Evolutionary conservation across 2,329 filamentous ascomycete species (phyloP).

Genomic region (Aspergillus aculeatus): DNA sequence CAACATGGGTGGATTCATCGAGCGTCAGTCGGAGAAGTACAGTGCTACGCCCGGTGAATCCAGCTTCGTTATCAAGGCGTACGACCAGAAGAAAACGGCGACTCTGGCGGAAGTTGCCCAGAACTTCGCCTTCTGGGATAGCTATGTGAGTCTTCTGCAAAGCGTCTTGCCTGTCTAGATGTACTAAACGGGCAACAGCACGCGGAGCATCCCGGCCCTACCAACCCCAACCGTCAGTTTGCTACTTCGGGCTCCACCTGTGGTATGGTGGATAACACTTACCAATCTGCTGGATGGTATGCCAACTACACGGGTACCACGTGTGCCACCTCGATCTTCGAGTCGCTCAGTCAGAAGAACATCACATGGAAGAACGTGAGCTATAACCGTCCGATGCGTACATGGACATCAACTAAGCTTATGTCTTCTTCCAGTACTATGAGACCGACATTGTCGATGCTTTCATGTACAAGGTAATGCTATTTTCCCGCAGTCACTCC

Average conservation of each 20-base stretch:
- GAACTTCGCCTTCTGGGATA: slow-evolving; percentile 42
- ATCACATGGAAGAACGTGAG: slow-evolving; percentile 41
- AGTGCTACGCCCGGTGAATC: slow-evolving; percentile 35
- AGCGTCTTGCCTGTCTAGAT: background rate
- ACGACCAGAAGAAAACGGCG: slow-evolving; percentile 35
- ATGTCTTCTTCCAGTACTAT: slow-evolving; percentile 30
- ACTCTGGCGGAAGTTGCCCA: slow-evolving; percentile 36
- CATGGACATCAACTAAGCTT: background rate
- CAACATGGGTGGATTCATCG: slow-evolving; percentile 41
- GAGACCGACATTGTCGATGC: slow-evolving; percentile 40
- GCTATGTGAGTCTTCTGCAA: slow-evolving; percentile 25
- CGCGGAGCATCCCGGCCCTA: slow-evolving; percentile 42
- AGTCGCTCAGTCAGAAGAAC: slow-evolving; percentile 36
- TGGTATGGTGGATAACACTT: slow-evolving; percentile 33
- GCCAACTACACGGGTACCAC: slow-evolving; percentile 37
- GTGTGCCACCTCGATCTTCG: slow-evolving; percentile 39
- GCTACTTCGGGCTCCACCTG: slow-evolving; percentile 39
- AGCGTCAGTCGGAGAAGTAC: slow-evolving; percentile 40
- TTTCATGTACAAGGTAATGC: slow-evolving; percentile 34
- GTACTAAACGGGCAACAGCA: slow-evolving; percentile 21
- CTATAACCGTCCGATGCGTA: too few relatives aligned
- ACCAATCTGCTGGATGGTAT: slow-evolving; percentile 33
- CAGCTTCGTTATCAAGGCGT: slow-evolving; percentile 41
- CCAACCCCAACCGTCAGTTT: slow-evolving; percentile 43
- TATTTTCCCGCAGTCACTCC: background rate